phyloP scores from a whole-genome alignment of 176 grass and related monocot genomes.

The Melocanna baccifera region DNA sequence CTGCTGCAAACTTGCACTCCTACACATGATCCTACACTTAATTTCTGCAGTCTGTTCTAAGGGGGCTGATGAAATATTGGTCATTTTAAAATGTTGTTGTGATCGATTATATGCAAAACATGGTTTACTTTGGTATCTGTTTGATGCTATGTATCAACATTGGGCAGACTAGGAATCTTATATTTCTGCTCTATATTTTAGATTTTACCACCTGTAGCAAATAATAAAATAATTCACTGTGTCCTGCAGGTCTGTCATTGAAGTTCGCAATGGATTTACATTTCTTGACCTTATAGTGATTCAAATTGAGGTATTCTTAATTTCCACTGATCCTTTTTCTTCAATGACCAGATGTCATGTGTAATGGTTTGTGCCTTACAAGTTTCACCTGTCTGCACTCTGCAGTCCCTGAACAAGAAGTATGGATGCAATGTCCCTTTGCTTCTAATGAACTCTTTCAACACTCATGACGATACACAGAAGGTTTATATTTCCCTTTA shows the following conservation, averaged over 20 bases:
- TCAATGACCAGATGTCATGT: neutral
- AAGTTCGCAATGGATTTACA: conserved; percentile 97
- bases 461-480: conserved; percentile 93
- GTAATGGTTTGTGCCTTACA: conserved; percentile 17
- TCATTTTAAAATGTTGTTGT: neutral
- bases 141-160: neutral
- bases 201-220: neutral
- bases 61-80: neutral
- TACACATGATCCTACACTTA: neutral
- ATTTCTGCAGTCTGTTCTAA: neutral
- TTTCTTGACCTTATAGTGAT: conserved; percentile 99
- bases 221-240: neutral
- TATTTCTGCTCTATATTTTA: neutral
- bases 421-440: conserved; percentile 94
- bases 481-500: conserved; percentile 43
- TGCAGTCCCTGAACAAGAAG: conserved; percentile 95
- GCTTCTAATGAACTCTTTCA: conserved; percentile 98
- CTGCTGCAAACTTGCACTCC: neutral
- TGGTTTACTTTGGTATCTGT: neutral
- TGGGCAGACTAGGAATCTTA: neutral
- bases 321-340: conserved; percentile 1
- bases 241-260: conserved; percentile 80
- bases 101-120: neutral
- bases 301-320: conserved; percentile 86
- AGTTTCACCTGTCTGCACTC: conserved; percentile 42